Conservation (phyloP, 2,329 filamentous ascomycete species). For the Microcera coccophila region DNA sequence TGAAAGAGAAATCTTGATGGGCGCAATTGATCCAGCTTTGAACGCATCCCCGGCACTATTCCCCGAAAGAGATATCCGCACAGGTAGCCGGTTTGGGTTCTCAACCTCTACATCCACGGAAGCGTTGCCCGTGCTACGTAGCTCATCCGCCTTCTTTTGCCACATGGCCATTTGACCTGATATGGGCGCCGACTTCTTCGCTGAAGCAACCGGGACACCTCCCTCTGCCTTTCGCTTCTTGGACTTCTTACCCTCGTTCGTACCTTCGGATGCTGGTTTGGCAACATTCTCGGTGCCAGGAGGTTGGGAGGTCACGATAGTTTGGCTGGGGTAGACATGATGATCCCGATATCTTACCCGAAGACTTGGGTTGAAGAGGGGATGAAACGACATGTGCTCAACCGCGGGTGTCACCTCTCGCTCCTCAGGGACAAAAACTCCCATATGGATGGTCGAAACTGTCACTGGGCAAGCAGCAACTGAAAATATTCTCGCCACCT, state of each 20-base stretch:
- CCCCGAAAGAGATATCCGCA: conserved; percentile 19
- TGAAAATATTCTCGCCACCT: conserved; percentile 69
- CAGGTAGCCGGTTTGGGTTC: conserved; percentile 18
- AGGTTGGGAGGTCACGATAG: conserved; percentile 53
- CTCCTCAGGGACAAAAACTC: conserved; percentile 74
- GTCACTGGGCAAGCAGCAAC: conserved; percentile 70
- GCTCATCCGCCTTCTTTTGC: conserved; percentile 43
- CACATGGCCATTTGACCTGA: conserved; percentile 43
- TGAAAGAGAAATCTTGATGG: conserved; percentile 34
- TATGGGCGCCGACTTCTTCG: conserved; percentile 41
- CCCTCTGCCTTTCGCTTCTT: conserved; percentile 55
- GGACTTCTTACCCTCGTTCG: conserved; percentile 34
- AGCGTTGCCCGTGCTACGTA: conserved; percentile 25
- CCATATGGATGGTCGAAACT: conserved; percentile 75
- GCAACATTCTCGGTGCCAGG: conserved; percentile 32
- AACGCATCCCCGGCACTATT: conserved; percentile 10
- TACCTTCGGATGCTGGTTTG: conserved; percentile 25
- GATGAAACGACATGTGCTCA: conserved; percentile 64
- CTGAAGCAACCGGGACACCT: conserved; percentile 21
- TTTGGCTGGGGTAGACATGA: conserved; percentile 65
- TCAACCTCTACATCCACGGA: conserved; percentile 8
- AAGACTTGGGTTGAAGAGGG: conserved; percentile 63
- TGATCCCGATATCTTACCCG: conserved; percentile 75
- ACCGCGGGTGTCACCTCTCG: conserved; percentile 52
- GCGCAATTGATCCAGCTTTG: conserved; percentile 14